phyloP scores from a whole-genome alignment of 441 rosid species.

The Arabidopsis lyrata region DNA sequence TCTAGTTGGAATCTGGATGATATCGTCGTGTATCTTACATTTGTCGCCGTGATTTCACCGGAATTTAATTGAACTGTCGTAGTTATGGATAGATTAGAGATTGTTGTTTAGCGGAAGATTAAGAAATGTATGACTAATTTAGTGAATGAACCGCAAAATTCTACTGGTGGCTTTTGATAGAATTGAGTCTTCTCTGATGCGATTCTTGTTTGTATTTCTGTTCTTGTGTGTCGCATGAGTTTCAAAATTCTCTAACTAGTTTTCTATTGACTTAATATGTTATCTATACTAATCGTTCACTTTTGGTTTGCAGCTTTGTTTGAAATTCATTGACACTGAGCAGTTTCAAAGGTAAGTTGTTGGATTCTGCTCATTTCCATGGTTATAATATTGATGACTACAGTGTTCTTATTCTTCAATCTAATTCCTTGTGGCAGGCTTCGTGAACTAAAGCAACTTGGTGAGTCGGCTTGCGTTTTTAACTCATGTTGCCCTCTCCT shows the following conservation, averaged over 20 bases:
- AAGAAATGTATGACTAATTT: conserved; percentile 5
- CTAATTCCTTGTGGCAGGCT: conserved; percentile 65
- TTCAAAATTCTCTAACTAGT: not conserved
- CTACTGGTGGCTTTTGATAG: conserved; percentile 5
- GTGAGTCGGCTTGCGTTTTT: conserved; percentile 53
- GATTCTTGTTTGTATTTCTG: not conserved
- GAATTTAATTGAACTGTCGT: not conserved
- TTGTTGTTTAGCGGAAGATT: conserved; percentile 27
- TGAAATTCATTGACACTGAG: conserved; percentile 89
- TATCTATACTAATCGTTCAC: conserved; percentile 5
- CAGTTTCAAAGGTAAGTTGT: conserved; percentile 80
- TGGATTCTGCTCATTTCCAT: conserved; percentile 14
- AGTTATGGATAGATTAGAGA: conserved; percentile 12
- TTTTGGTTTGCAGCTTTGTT: conserved; percentile 57
- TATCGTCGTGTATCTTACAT: not conserved
- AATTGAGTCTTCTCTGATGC: not conserved
- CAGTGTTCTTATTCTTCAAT: conserved; percentile 20
- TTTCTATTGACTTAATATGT: not conserved
- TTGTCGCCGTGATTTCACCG: not conserved
- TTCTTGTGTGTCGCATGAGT: conserved; percentile 1
- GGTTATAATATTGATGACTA: not conserved
- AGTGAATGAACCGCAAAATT: not conserved
- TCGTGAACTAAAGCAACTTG: conserved; percentile 92
- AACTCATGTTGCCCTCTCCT: not conserved
- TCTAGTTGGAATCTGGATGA: conserved; percentile 25